Percentiles rank a stretch among this genome's conserved stretches.
Conservation (phyloP, 2,329 filamentous ascomycete species). For the Colletotrichum lupini region DNA sequence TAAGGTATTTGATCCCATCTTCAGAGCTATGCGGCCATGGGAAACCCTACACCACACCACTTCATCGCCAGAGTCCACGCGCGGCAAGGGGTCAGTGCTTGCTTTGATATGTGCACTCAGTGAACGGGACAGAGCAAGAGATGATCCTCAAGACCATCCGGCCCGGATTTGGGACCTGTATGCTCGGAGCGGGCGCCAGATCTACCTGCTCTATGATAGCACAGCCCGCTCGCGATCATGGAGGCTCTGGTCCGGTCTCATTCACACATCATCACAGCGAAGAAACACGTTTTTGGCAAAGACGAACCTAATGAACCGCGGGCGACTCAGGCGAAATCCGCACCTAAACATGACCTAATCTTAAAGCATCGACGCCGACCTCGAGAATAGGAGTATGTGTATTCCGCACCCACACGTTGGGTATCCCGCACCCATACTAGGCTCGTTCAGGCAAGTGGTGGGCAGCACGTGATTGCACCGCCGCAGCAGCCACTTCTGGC, state of each 20-base stretch:
- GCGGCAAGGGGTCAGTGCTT: not conserved
- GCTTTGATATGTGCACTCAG: not conserved
- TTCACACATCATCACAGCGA: not conserved
- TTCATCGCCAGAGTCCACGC: not conserved
- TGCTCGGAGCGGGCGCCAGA: not conserved
- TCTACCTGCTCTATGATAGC: not conserved
- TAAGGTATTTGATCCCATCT: not conserved
- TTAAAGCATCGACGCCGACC: constrained; percentile 1
- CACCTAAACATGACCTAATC: not conserved
- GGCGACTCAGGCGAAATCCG: not conserved
- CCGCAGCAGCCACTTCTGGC: no score
- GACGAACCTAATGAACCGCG: not conserved
- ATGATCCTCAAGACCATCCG: not conserved
- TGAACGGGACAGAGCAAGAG: not conserved
- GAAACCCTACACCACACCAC: not conserved
- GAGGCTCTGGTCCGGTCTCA: not conserved
- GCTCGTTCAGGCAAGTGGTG: no score
- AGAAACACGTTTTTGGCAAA: not conserved
- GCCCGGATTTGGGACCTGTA: not conserved
- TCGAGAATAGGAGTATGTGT: no score
- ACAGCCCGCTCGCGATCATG: not conserved
- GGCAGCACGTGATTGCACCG: no score
- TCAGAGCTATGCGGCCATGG: not conserved
- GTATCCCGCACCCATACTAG: no score
- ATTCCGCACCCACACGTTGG: no score